Percentiles rank a stretch among this genome's conserved stretches.
Evolutionary conservation across 352 stramenopile species (phyloP).

Genomic region (Pythium monospermum): DNA sequence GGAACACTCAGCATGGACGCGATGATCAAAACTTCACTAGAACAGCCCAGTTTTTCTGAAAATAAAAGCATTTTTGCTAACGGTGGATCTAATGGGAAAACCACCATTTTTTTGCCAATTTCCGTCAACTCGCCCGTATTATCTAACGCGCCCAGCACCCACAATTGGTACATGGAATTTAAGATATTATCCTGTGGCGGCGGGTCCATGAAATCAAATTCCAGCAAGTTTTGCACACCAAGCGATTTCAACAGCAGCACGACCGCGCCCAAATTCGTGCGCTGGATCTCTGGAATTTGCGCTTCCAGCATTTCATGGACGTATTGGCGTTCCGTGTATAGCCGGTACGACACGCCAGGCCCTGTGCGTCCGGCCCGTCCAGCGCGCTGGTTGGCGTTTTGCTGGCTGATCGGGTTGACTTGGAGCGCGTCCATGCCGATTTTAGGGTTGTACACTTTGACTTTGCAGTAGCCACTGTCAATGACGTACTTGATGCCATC

Average conservation of each 20-base stretch:
- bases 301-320: slow-evolving; percentile 96
- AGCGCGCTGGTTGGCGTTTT: slow-evolving; percentile 96
- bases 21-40: slow-evolving; percentile 94
- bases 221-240: slow-evolving; percentile 92
- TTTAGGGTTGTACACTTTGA: slow-evolving; percentile 99
- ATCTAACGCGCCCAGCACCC: slow-evolving; percentile 97
- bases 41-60: slow-evolving; percentile 91
- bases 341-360: slow-evolving; percentile 91
- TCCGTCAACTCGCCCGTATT: slow-evolving; percentile 96
- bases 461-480: slow-evolving; percentile 97
- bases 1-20: slow-evolving; percentile 97
- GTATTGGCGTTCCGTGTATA: slow-evolving; percentile 98
- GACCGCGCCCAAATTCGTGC: slow-evolving; percentile 97
- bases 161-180: slow-evolving; percentile 99
- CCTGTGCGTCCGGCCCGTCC: slow-evolving; percentile 91
- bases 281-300: slow-evolving; percentile 98
- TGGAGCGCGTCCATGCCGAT: slow-evolving; percentile 99
- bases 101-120: slow-evolving; percentile 97
- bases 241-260: slow-evolving; percentile 98
- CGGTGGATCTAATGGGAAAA: slow-evolving; percentile 97
- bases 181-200: slow-evolving; percentile 96
- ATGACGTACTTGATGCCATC: slow-evolving; percentile 99
- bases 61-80: slow-evolving; percentile 96
- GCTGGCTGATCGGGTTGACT: slow-evolving; percentile 94
- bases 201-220: slow-evolving; percentile 99